Base-by-base conservation (phyloP, 345 rosid species). In the Geranium brycei region DNA sequence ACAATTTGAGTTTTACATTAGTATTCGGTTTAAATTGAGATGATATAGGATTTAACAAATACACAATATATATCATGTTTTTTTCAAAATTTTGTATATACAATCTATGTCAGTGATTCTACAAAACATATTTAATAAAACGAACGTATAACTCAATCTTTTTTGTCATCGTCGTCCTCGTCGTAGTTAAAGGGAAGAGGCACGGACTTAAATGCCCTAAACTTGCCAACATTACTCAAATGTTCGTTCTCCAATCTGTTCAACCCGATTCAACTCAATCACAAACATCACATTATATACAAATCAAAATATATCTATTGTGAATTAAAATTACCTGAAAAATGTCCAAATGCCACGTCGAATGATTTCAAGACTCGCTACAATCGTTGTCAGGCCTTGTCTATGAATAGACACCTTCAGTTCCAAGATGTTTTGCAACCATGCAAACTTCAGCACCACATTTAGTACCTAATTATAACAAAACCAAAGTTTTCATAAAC, bases 101-200 rank as follows among this genome's bases (percentile, higher is more conserved):
- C 1, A 23, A 23, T 23, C 28, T 23, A 23, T n/a, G 28, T 23
- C 28, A 23, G 28, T 23, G 28, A 23, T 23, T 23, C 28, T 23
- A 1, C 28, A 2, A 23, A 23, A 23, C 28, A 23, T 23, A 23
- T 0, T 23, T 23, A 23, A 23, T 23, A 23, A 23, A 23, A 23
- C 2, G 2, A 23, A 23, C 28, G 28, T 23, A 23, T 23, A 4
- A 35, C 10, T 35, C 41, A 74, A n/a, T 74, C 73, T 17, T 79
- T 74, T 18, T 66, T 69, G 41, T 72, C 84, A 1, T 78, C 81
- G 55, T 78, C 82, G 41, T 35, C 10, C 18, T 79, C 73, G 31
- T 75, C 10, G 4, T 35, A 67, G 61, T 51, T 68, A 66, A 75
- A 75, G 11, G 73, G 75, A 5, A 76, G 17, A 0, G 75, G 79